phyloP scores from a whole-genome alignment of 306 rosid genomes.

The Acacia melanoxylon region DNA sequence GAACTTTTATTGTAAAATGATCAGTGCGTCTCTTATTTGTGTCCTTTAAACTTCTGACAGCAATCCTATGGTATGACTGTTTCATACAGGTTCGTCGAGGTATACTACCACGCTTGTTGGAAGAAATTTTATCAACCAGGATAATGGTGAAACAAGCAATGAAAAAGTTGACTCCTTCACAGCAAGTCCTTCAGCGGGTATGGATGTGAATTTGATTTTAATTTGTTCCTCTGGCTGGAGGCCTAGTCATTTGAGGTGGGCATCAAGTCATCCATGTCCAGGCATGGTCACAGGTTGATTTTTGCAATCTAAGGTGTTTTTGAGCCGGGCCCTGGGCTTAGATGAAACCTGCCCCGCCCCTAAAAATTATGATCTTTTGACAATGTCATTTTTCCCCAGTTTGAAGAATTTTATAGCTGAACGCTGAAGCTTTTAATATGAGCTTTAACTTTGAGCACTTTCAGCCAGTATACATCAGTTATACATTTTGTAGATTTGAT shows the following conservation, averaged over 20 bases:
- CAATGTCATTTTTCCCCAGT: background rate
- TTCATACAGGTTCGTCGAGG: slow-evolving; percentile 78
- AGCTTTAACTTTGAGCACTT: background rate
- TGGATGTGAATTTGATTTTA: slow-evolving; percentile 28
- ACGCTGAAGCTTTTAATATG: background rate
- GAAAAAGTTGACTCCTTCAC: slow-evolving; percentile 75
- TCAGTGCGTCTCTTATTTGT: background rate
- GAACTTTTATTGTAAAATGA: background rate
- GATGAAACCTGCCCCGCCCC: background rate
- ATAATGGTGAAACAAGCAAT: slow-evolving; percentile 92
- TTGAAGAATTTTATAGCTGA: slow-evolving; percentile 19
- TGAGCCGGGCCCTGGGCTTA: background rate
- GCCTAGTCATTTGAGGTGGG: background rate
- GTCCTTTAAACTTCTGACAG: background rate
- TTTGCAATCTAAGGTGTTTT: background rate
- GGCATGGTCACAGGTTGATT: background rate
- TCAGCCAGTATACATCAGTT: background rate
- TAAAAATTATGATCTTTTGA: slow-evolving; percentile 4
- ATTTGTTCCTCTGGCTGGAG: slow-evolving; percentile 7
- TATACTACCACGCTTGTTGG: slow-evolving; percentile 80
- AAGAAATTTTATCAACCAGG: slow-evolving; percentile 90
- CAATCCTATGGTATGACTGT: background rate
- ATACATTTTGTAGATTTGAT: slow-evolving; percentile 21
- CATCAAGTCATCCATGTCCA: background rate
- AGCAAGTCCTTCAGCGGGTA: slow-evolving; percentile 89